These are phyloP conservation scores for Lepidium didymum DNA, from an alignment of 345 rosid genomes.

Conservation along the genomic window DNA sequence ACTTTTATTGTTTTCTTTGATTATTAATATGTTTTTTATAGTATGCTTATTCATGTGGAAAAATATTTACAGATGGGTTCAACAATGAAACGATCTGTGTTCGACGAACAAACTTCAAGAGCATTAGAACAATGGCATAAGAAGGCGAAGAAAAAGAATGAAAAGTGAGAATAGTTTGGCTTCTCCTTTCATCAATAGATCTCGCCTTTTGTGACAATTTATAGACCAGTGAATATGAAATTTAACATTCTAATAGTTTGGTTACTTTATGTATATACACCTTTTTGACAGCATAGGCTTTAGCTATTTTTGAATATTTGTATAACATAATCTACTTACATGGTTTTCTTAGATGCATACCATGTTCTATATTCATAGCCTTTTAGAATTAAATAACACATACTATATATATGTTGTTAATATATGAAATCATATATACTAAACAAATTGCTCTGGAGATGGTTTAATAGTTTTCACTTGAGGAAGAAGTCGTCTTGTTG, in stretches of 20 bases:
- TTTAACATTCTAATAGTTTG: neutral
- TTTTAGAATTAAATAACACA: too few species aligned
- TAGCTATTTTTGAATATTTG: neutral
- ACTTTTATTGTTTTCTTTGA: neutral
- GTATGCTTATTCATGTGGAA: neutral
- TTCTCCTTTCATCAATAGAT: neutral
- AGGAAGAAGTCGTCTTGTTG: too few species aligned
- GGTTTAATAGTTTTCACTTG: too few species aligned
- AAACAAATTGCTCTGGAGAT: too few species aligned
- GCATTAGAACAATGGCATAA: slow-evolving; percentile 79
- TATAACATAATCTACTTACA: neutral
- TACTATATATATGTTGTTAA: too few species aligned
- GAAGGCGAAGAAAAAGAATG: slow-evolving; percentile 48
- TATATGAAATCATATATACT: too few species aligned
- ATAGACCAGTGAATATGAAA: neutral
- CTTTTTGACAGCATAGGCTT: neutral
- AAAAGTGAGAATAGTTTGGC: neutral
- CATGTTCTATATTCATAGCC: neutral
- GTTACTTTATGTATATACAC: neutral
- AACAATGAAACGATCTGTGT: slow-evolving; percentile 78
- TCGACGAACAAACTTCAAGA: slow-evolving; percentile 76
- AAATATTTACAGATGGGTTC: slow-evolving; percentile 64
- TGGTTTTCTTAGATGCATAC: neutral
- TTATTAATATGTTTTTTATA: too few species aligned
- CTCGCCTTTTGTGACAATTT: neutral